Evolutionary conservation across 2,329 filamentous ascomycete species (phyloP).

Genomic region (Trichoderma cornu-damae): DNA sequence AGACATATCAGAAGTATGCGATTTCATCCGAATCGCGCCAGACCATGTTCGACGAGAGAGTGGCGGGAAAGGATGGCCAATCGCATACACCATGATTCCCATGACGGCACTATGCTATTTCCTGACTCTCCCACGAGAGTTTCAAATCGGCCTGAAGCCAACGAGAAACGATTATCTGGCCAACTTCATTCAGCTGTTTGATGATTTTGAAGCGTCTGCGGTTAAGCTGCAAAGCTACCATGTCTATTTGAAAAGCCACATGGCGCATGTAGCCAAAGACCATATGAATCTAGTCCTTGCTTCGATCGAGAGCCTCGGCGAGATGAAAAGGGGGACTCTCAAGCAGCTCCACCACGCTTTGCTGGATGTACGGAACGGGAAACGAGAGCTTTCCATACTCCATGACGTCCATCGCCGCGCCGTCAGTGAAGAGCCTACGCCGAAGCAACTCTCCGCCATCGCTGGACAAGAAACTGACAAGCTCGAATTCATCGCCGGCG

Average conservation of each 20-base stretch:
- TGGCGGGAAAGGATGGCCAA: constrained; percentile 13
- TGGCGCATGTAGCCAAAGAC: background rate
- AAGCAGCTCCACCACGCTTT: background rate
- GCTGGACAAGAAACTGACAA: constrained; percentile 19
- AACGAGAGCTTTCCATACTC: background rate
- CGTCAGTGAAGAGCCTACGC: background rate
- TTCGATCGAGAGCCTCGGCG: background rate
- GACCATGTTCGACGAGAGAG: background rate
- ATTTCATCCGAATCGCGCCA: background rate
- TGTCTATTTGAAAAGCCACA: constrained; percentile 2
- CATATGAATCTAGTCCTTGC: constrained; percentile 6
- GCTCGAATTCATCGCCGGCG: constrained; percentile 13
- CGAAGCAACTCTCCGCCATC: background rate
- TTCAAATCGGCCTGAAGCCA: background rate
- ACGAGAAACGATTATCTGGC: background rate
- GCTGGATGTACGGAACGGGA: background rate
- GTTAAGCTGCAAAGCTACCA: constrained; percentile 10
- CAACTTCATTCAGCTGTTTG: constrained; percentile 16
- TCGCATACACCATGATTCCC: constrained; percentile 18
- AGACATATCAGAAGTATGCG: background rate
- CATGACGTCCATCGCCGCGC: background rate
- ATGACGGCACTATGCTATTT: background rate
- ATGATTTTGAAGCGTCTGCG: background rate
- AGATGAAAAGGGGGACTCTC: background rate
- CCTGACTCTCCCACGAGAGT: rapidly evolving